A percentile compares a stretch with the other conserved stretches of the same genome.
phyloP scores from a whole-genome alignment of 1,139 yeast genomes.

The Keqinozyma sinolaborantium region DNA sequence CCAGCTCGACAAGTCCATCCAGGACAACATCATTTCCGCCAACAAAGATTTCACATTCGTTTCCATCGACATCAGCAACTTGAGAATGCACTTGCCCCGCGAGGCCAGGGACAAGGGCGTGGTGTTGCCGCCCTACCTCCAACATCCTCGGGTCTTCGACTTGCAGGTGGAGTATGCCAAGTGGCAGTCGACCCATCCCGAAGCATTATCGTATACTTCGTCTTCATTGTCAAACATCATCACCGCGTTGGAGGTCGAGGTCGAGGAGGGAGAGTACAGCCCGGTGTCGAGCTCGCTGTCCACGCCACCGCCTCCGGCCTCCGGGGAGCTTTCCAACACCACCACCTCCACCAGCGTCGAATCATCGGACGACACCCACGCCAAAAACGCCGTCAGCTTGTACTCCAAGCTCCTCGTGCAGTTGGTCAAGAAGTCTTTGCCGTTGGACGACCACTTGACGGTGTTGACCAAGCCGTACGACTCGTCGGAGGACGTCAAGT shows the following conservation, averaged over 20 bases:
- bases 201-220: slow-evolving; percentile 49
- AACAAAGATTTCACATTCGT: slow-evolving; percentile 63
- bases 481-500: slow-evolving; percentile 62
- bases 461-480: slow-evolving; percentile 76
- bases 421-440: slow-evolving; percentile 52
- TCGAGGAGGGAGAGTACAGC: slow-evolving; percentile 8
- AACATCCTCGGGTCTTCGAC: slow-evolving; percentile 76
- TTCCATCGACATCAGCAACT: slow-evolving; percentile 61
- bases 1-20: slow-evolving; percentile 48
- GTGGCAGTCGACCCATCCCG: slow-evolving; percentile 67
- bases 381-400: slow-evolving; percentile 10
- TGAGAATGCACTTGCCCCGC: slow-evolving; percentile 73
- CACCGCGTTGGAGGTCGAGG: slow-evolving; percentile 56
- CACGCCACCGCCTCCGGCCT: not conserved
- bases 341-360: slow-evolving; percentile 7
- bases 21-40: slow-evolving; percentile 37
- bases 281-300: slow-evolving; percentile 4
- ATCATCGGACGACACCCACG: slow-evolving; percentile 3
- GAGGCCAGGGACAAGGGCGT: slow-evolving; percentile 79
- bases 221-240: slow-evolving; percentile 50
- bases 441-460: slow-evolving; percentile 47
- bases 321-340: slow-evolving; percentile 3
- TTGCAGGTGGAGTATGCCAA: slow-evolving; percentile 66
- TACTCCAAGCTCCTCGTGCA: slow-evolving; percentile 45
- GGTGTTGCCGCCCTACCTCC: slow-evolving; percentile 69